phyloP scores from a whole-genome alignment of 495 filamentous ascomycete species.

The Cryomyces antarcticus region DNA sequence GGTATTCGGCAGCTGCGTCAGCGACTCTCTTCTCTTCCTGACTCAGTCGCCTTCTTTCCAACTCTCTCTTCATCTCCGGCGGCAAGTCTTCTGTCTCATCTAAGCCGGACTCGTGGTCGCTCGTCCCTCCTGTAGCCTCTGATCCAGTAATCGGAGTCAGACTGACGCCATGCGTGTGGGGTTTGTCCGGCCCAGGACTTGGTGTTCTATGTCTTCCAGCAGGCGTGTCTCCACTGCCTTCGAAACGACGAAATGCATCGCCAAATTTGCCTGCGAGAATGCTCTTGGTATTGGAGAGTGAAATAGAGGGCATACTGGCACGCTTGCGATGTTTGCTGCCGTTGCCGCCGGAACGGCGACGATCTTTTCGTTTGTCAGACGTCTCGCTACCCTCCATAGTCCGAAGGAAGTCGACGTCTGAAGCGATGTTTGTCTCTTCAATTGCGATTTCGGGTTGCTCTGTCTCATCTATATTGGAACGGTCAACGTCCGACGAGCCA shows the following conservation, averaged over 20 bases:
- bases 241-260: constrained; percentile 87
- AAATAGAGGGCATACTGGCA: constrained; percentile 58
- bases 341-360: constrained; percentile 31
- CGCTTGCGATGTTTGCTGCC: constrained; percentile 53
- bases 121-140: constrained; percentile 49
- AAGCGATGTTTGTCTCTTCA: constrained; percentile 53
- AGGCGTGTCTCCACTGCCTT: constrained; percentile 34
- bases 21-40: constrained; percentile 88
- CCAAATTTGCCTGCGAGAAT: constrained; percentile 80
- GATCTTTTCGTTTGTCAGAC: constrained; percentile 44
- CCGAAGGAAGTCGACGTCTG: constrained; percentile 74
- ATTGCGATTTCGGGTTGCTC: constrained; percentile 14
- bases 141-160: constrained; percentile 58
- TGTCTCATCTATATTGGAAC: too few relatives aligned
- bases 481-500: constrained; percentile 13
- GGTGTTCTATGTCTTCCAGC: constrained; percentile 12
- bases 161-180: constrained; percentile 31
- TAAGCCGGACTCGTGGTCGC: constrained; percentile 41
- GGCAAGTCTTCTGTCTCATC: constrained; percentile 52
- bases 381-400: constrained; percentile 54
- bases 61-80: constrained; percentile 76
- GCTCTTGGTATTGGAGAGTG: constrained; percentile 60
- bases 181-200: constrained; percentile 2
- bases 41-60: constrained; percentile 65
- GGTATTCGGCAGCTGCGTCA: constrained; percentile 78